Conservation (phyloP, 345 rosid genomes). For the Moricandia moricandioides region DNA sequence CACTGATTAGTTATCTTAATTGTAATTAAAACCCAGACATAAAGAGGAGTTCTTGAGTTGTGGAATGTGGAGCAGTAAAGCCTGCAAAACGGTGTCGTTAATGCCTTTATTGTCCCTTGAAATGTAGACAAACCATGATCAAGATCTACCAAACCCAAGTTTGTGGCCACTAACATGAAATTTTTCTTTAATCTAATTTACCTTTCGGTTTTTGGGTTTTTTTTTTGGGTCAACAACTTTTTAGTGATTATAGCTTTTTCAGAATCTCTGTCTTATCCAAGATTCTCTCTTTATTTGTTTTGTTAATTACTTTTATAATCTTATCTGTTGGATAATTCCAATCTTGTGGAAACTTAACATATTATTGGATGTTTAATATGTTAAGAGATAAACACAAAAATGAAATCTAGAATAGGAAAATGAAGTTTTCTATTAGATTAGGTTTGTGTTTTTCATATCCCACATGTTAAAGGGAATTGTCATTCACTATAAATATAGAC, state of each 20-base stretch:
- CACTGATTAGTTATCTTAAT: conserved; percentile 30
- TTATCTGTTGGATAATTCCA: not conserved
- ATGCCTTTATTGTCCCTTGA: conserved; percentile 25
- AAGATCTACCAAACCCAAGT: conserved; percentile 28
- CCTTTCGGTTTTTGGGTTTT: conserved; percentile 31
- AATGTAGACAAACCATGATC: conserved; percentile 18
- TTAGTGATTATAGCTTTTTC: not conserved
- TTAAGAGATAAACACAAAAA: no score
- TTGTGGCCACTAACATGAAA: conserved; percentile 32
- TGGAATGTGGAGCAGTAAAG: conserved; percentile 20
- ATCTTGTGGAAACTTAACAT: no score
- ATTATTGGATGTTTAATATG: no score
- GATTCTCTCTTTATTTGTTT: conserved; percentile 11
- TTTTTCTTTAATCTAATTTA: not conserved
- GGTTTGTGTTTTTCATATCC: no score
- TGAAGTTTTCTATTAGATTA: no score
- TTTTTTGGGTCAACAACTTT: conserved; percentile 13
- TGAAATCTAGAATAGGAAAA: no score
- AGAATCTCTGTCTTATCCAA: conserved; percentile 36
- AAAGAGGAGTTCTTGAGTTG: not conserved
- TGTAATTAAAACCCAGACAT: not conserved
- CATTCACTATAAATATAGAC: no score
- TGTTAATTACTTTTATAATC: not conserved
- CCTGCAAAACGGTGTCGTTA: conserved; percentile 29
- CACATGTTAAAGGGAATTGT: no score